These are phyloP conservation scores for Boletus rubropictus DNA, from an alignment of 768 basidiomycete species.

Conservation along the genomic window DNA sequence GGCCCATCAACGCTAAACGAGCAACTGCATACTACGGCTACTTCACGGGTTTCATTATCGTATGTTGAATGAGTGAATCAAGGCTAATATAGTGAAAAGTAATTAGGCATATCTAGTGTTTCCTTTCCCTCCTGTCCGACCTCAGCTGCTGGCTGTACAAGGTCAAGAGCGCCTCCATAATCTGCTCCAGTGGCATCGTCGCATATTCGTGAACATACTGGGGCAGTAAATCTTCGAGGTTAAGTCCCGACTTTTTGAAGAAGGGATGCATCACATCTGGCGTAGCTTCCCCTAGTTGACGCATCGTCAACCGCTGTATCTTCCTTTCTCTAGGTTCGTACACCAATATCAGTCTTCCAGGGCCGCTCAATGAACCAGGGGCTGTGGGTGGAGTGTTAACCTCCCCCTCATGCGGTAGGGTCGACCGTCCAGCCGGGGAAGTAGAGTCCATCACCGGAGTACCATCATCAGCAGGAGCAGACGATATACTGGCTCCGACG, in stretches of 20 bases:
- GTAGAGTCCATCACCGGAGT: not conserved
- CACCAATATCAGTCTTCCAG: slow-evolving; percentile 29
- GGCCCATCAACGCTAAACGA: no score
- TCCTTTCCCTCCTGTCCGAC: slow-evolving; percentile 21
- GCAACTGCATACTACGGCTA: no score
- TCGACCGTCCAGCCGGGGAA: slow-evolving; percentile 8
- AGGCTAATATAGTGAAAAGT: not conserved
- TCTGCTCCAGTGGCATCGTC: slow-evolving; percentile 74
- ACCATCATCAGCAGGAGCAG: slow-evolving; percentile 9
- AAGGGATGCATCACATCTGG: slow-evolving; percentile 85
- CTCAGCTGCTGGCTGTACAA: slow-evolving; percentile 72
- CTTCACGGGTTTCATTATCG: not conserved
- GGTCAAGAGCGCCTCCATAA: slow-evolving; percentile 73
- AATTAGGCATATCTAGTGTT: not conserved
- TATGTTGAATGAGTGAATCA: not conserved
- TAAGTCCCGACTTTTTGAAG: slow-evolving; percentile 80
- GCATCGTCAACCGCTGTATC: slow-evolving; percentile 78
- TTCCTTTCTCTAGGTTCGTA: slow-evolving; percentile 56
- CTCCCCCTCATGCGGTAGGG: slow-evolving; percentile 17
- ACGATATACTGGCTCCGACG: not conserved
- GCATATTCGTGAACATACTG: slow-evolving; percentile 86
- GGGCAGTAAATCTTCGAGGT: slow-evolving; percentile 76
- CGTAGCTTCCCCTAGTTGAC: slow-evolving; percentile 83
- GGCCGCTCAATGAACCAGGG: not conserved
- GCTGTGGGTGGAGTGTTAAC: not conserved